Base-by-base conservation (phyloP, 2,329 filamentous ascomycete genomes). In the Arthrobotrys sinensis region DNA sequence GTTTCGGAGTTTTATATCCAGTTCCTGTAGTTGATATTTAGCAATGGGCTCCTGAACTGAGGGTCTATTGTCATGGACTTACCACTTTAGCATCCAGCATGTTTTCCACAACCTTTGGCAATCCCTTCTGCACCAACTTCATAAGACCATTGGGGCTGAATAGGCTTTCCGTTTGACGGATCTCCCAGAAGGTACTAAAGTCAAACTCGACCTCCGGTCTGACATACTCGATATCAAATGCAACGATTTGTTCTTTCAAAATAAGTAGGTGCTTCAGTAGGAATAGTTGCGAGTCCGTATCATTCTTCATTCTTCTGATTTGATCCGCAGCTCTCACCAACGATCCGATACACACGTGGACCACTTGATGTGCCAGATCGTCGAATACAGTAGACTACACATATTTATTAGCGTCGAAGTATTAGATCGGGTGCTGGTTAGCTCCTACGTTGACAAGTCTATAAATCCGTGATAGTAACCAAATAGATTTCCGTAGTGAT, bases 251-350 rank as follows among this genome's bases (percentile, higher is more conserved):
- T 83, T 97, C 96, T 85, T 98, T 98, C 64, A 99, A 89, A 62
- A 97, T 91, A 62, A 99, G 91, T 1, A 99, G 88, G 83, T 99
- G 97, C 81, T 95, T 96, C 82, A 99, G 91, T 82, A 97, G 91
- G 85, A 99, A 99, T 3, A 99, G 88, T 81, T 97, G 92, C 0
- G 92, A 89, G 83, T 98, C 94, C 5, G 91, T 88, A 1, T 89
- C 88, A 83, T 21, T 88, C 87, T 70, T 84, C 82, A 80, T 77
- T 87, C 88, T 79, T 89, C 90, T 40, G 88, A 88, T 70, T 90
- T 88, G 81, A 97, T 91, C 77, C 89, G 89, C 4, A 32, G 93
- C 95, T 63, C 90, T 88, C 80, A 94, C 89, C 16, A 99, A 88
- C 2, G 94, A 94, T 64, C 91, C 86, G 0, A 94, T 97, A 1